A percentile compares a stretch with the other conserved stretches of the same genome.
phyloP scores from a whole-genome alignment of 2,329 filamentous ascomycete genomes.

The Fusarium setosum region DNA sequence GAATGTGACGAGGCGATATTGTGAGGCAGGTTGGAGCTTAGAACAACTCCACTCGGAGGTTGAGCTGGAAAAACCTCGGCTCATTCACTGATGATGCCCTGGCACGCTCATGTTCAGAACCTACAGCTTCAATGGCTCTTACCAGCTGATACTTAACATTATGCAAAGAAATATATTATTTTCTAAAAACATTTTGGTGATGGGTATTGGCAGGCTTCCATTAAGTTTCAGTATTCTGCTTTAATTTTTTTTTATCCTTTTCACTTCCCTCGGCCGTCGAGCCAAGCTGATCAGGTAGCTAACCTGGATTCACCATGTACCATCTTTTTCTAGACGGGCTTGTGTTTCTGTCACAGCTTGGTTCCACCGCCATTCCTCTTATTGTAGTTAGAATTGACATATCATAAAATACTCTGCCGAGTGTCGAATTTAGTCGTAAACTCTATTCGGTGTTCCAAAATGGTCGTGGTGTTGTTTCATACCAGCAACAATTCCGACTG shows the following conservation, averaged over 20 bases:
- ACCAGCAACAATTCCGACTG: not conserved
- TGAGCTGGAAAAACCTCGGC: slow-evolving; percentile 34
- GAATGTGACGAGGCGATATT: not conserved
- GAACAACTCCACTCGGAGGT: slow-evolving; percentile 1
- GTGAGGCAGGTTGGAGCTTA: slow-evolving; percentile 10
- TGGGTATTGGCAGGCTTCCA: too few relatives aligned
- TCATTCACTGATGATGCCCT: not conserved
- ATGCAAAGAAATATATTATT: too few relatives aligned
- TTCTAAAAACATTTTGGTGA: too few relatives aligned
- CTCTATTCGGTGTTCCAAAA: not conserved
- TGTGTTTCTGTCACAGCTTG: not conserved
- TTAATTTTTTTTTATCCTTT: too few relatives aligned
- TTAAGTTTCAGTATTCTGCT: too few relatives aligned
- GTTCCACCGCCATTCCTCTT: not conserved
- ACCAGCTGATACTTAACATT: too few relatives aligned
- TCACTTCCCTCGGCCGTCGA: too few relatives aligned
- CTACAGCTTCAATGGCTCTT: not conserved
- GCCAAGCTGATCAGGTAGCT: too few relatives aligned
- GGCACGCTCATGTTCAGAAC: not conserved
- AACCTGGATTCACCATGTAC: too few relatives aligned
- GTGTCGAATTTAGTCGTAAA: not conserved
- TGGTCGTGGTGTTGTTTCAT: not conserved
- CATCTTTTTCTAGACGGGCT: too few relatives aligned
- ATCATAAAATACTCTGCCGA: not conserved
- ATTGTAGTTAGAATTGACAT: too few relatives aligned